Evolutionary conservation across 129 eudicot genomes (phyloP).

Genomic region (Helianthus tuberosus): DNA sequence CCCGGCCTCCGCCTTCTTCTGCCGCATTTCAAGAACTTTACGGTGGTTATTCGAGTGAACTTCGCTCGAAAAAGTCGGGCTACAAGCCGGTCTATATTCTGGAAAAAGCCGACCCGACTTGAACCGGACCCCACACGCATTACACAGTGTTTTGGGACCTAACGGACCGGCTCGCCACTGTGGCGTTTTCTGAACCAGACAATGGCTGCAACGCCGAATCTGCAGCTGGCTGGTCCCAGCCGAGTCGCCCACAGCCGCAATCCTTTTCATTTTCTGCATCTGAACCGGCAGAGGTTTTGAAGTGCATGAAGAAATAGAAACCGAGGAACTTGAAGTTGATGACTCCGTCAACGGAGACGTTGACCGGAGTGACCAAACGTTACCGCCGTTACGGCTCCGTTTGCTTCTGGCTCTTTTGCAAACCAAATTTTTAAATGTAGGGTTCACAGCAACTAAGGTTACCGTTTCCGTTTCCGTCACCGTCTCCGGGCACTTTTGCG

Average conservation of each 20-base stretch:
- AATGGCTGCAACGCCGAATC: constrained; percentile 71
- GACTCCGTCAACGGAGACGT: constrained; percentile 47
- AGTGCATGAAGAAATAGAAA: constrained; percentile 48
- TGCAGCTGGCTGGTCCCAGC: constrained; percentile 35
- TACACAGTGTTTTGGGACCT: constrained; percentile 86
- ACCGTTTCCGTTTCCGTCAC: constrained; percentile 27
- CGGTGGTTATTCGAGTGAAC: constrained; percentile 87
- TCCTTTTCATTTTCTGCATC: constrained; percentile 33
- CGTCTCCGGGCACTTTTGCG: constrained; percentile 35
- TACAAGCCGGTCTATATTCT: constrained; percentile 89
- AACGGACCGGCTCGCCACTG: constrained; percentile 97
- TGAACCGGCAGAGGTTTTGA: constrained; percentile 33
- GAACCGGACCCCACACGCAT: constrained; percentile 91
- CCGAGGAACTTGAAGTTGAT: constrained; percentile 46
- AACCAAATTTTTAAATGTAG: constrained; percentile 40
- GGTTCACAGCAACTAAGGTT: constrained; percentile 30
- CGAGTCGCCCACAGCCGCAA: constrained; percentile 8
- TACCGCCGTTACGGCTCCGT: constrained; percentile 53
- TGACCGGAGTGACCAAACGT: constrained; percentile 61
- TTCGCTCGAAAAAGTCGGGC: constrained; percentile 74
- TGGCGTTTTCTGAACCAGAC: constrained; percentile 82
- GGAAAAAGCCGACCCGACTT: constrained; percentile 95
- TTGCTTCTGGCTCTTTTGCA: constrained; percentile 72
- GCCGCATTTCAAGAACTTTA: constrained; percentile 87
- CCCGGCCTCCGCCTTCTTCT: constrained; percentile 70